Percentiles rank a stretch among this genome's conserved stretches.
These are phyloP conservation scores for Brasenia schreberi DNA, from an alignment of 164 flowering plant genomes.

Conservation along the genomic window DNA sequence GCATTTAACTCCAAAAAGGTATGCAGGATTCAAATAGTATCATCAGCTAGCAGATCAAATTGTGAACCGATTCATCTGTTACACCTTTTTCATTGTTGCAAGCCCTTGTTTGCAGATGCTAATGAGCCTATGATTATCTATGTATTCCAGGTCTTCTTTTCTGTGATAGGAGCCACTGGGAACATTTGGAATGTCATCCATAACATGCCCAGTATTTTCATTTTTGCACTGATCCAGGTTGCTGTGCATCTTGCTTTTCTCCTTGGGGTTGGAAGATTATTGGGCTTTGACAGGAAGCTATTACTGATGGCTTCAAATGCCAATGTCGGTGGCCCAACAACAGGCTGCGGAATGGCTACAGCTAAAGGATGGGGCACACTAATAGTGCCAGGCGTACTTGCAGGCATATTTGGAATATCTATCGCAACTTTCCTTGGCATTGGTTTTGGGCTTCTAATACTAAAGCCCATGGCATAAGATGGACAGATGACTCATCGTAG, in stretches of 20 bases:
- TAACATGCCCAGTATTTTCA: slow-evolving; percentile 74
- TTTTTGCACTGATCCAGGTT: slow-evolving; percentile 70
- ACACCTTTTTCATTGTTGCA: too few species aligned
- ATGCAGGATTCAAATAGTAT: too few species aligned
- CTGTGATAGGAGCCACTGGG: slow-evolving; percentile 84
- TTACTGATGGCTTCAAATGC: slow-evolving; percentile 88
- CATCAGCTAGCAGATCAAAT: too few species aligned
- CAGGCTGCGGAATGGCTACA: slow-evolving; percentile 93
- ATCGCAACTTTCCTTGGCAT: slow-evolving; percentile 88
- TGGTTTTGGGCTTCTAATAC: slow-evolving; percentile 55
- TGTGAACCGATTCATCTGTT: too few species aligned
- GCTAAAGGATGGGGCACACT: slow-evolving; percentile 84
- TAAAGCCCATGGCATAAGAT: slow-evolving; percentile 28
- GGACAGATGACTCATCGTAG: slow-evolving; percentile 5
- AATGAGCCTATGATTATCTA: too few species aligned
- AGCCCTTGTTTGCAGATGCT: too few species aligned
- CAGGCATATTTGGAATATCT: slow-evolving; percentile 73
- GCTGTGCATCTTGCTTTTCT: slow-evolving; percentile 56
- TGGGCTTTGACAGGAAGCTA: slow-evolving; percentile 43
- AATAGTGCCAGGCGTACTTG: slow-evolving; percentile 76
- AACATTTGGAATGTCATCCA: slow-evolving; percentile 64
- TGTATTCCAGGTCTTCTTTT: slow-evolving; percentile 68
- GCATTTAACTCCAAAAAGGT: too few species aligned
- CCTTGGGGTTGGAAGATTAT: slow-evolving; percentile 67
- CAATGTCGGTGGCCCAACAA: slow-evolving; percentile 90